phyloP scores from a whole-genome alignment of 2,329 filamentous ascomycete genomes.

The Aspergillus aculeatinus region DNA sequence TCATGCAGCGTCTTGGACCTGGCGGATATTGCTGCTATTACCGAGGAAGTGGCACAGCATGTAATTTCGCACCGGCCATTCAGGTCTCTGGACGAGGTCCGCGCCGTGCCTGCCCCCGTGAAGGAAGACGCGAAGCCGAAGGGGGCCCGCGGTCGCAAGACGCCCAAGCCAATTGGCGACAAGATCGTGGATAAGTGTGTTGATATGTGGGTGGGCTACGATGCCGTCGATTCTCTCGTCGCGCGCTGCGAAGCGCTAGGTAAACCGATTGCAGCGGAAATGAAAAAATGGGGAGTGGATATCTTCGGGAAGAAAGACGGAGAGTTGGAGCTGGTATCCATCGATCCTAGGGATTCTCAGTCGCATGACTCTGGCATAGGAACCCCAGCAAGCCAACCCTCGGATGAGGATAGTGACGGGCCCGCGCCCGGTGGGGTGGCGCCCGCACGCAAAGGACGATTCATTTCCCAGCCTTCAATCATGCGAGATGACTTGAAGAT shows the following conservation, averaged over 20 bases:
- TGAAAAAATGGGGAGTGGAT: slow-evolving; percentile 68
- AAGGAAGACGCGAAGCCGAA: slow-evolving; percentile 46
- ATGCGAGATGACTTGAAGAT: slow-evolving; percentile 76
- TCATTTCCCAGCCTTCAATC: slow-evolving; percentile 67
- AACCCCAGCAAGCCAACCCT: slow-evolving; percentile 54
- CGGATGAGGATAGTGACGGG: slow-evolving; percentile 50
- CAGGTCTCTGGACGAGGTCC: slow-evolving; percentile 61
- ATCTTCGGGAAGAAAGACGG: slow-evolving; percentile 62
- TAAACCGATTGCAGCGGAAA: slow-evolving; percentile 62
- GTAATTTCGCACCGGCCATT: slow-evolving; percentile 78
- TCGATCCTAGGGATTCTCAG: slow-evolving; percentile 47
- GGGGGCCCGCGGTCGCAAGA: slow-evolving; percentile 51
- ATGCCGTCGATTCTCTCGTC: slow-evolving; percentile 80
- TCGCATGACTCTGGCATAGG: slow-evolving; percentile 67
- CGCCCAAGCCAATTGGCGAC: slow-evolving; percentile 61
- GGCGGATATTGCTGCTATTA: slow-evolving; percentile 75
- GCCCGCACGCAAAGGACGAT: slow-evolving; percentile 37
- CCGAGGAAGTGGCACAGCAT: slow-evolving; percentile 65
- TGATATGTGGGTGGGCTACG: slow-evolving; percentile 75
- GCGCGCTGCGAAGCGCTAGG: slow-evolving; percentile 71
- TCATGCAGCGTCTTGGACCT: slow-evolving; percentile 72
- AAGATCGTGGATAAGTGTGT: slow-evolving; percentile 65
- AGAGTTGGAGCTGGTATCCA: slow-evolving; percentile 60
- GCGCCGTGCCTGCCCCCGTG: slow-evolving; percentile 56
- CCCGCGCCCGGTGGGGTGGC: slow-evolving; percentile 27